A percentile compares a stretch with the other conserved stretches of the same genome.
Conservation (phyloP, 495 filamentous ascomycete species). For the Neurospora sp. region DNA sequence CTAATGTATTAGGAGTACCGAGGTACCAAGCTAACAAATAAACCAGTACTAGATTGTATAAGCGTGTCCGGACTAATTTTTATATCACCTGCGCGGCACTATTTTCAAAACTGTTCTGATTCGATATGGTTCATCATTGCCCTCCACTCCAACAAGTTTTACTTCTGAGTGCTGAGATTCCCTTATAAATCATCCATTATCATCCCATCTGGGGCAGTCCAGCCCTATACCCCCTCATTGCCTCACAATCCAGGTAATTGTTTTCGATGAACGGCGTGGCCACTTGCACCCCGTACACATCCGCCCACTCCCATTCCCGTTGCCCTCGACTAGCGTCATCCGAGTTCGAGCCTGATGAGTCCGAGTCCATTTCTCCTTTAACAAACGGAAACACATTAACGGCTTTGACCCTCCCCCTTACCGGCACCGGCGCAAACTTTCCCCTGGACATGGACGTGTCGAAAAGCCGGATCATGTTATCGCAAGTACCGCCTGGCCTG, state of each 20-base stretch:
- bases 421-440: slow-evolving; percentile 19
- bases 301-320: slow-evolving; percentile 12
- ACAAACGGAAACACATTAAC: slow-evolving; percentile 19
- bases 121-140: too few relatives aligned
- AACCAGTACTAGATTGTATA: too few relatives aligned
- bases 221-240: slow-evolving; percentile 21
- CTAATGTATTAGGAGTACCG: too few relatives aligned
- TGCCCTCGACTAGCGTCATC: neutral
- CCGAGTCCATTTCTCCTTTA: neutral
- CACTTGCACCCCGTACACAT: slow-evolving; percentile 28
- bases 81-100: too few relatives aligned
- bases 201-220: neutral
- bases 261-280: slow-evolving; percentile 35
- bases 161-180: neutral
- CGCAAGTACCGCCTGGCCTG: slow-evolving; percentile 22
- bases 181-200: neutral
- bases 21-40: too few relatives aligned
- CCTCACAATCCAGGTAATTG: slow-evolving; percentile 26
- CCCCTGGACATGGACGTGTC: slow-evolving; percentile 28
- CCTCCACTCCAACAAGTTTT: too few relatives aligned
- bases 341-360: neutral
- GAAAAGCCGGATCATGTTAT: slow-evolving; percentile 32
- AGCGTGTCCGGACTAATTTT: too few relatives aligned
- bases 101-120: too few relatives aligned
- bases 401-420: slow-evolving; percentile 20